Base-by-base conservation (phyloP, 1,284 basidiomycete species). In the Schizopora paradoxa region DNA sequence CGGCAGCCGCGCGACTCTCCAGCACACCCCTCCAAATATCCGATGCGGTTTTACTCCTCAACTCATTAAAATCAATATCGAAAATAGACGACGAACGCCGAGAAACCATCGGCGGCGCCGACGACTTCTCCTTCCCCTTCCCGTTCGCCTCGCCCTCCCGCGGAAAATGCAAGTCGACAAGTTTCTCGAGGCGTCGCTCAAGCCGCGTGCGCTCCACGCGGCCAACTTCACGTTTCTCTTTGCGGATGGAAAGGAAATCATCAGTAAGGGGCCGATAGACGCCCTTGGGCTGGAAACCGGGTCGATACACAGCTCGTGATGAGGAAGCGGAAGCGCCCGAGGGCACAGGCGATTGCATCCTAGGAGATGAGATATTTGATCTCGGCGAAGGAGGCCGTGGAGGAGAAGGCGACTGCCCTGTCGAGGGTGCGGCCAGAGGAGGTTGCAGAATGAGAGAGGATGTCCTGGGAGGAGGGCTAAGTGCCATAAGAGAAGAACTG, bases 201-300 rank as follows among this genome's bases (percentile, higher is more conserved):
- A 93, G 65, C 51, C 92, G 79, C 22, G 87, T 85, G 33, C 83
- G 77, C 59, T 94, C 90, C 33, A 88, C 72, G 21, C 83, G 76
- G 23, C 75, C 72, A n/a, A 73, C 76, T 40, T 83, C 79, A 7
- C 72, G 74, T 38, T 70, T 72, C 3, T 60, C 54, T 39, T 68
- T 73, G 36, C 90, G 77, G 2, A 72, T 59, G 7, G 72, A 73
- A n/a, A 81, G 49, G 57, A 88, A 94, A 46, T 89, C 85, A 47
- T 86, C 87, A 1, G 90, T 92, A 19, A 83, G 76, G 6, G 74
- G 80, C 18, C 80, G 60, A 54, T 73, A 77, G 6, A 87, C 77
- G 6, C 87, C 87, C 52, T 77, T 81, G 1, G 88, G 88, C 60
- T 91, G 88, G 60, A 91, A 91, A 0, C 87, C 87, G 6, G 86